Evolutionary conservation across 371 early-diverging fungal species (phyloP).

Genomic region (Mucor irregularis): DNA sequence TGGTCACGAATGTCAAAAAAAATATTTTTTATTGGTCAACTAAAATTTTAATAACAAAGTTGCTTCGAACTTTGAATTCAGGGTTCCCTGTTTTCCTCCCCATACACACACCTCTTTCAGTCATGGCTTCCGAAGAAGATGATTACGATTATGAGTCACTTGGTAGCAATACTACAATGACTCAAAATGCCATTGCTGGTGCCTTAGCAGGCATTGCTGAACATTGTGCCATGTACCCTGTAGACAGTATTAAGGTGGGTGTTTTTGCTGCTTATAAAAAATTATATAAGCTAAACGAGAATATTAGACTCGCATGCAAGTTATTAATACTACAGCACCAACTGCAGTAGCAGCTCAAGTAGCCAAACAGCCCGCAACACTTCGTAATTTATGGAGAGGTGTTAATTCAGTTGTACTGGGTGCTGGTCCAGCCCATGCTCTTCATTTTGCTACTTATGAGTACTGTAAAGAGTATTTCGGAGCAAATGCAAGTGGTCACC

Average conservation of each 20-base stretch:
- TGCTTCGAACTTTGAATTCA: too few species aligned
- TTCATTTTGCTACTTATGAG: conserved; percentile 96
- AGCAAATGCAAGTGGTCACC: conserved; percentile 48
- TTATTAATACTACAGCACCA: conserved; percentile 23
- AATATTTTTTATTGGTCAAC: too few species aligned
- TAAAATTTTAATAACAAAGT: too few species aligned
- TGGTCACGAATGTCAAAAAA: too few species aligned
- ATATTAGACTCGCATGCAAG: conserved; percentile 49
- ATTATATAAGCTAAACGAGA: not conserved
- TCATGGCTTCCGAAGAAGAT: conserved; percentile 13
- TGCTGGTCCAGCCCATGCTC: conserved; percentile 95
- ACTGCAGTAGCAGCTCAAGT: not conserved
- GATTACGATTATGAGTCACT: conserved; percentile 91
- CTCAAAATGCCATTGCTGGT: conserved; percentile 87
- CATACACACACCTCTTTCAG: not conserved
- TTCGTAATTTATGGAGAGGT: conserved; percentile 85
- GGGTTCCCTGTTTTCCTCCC: conserved; percentile 1
- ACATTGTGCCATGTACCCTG: conserved; percentile 94
- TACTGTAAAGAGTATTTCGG: conserved; percentile 78
- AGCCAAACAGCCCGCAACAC: conserved; percentile 8
- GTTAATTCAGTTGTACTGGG: conserved; percentile 90
- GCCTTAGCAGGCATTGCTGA: conserved; percentile 97
- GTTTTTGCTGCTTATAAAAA: not conserved
- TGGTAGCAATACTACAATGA: conserved; percentile 74
- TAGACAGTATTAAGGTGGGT: conserved; percentile 91